Evolutionary conservation across 441 rosid species (phyloP).

Genomic region (Biscutella laevigata): DNA sequence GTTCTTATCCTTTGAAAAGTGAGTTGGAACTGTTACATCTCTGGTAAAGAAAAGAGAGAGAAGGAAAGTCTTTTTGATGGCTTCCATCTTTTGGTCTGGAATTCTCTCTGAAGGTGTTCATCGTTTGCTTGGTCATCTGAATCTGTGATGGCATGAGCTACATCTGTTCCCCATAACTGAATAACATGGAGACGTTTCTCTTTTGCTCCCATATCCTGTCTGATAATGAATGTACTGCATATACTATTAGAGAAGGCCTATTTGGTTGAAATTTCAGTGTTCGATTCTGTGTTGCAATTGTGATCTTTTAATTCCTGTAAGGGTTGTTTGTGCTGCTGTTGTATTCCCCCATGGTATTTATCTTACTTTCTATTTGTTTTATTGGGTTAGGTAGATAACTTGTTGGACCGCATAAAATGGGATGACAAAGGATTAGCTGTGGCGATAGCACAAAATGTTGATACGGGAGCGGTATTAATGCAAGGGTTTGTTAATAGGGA

Average conservation of each 20-base stretch:
- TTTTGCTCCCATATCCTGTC: neutral
- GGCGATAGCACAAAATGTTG: slow-evolving; percentile 88
- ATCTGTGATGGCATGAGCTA: slow-evolving; percentile 42
- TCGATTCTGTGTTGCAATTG: neutral
- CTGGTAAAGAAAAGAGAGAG: slow-evolving; percentile 28
- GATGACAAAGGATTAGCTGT: slow-evolving; percentile 86
- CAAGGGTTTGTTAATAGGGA: slow-evolving; percentile 68
- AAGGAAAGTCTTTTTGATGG: slow-evolving; percentile 28
- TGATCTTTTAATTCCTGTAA: neutral
- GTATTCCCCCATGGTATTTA: neutral
- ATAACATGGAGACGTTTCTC: neutral
- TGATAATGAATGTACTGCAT: neutral
- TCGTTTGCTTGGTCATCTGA: slow-evolving; percentile 42
- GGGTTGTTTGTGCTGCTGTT: neutral
- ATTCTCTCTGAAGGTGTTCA: slow-evolving; percentile 35
- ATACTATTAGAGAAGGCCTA: slow-evolving; percentile 31
- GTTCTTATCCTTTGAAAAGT: slow-evolving; percentile 12
- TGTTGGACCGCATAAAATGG: slow-evolving; percentile 77
- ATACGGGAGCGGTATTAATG: slow-evolving; percentile 78
- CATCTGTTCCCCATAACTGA: slow-evolving; percentile 51
- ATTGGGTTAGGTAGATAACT: slow-evolving; percentile 45
- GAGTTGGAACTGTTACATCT: slow-evolving; percentile 28
- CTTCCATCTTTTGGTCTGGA: slow-evolving; percentile 26
- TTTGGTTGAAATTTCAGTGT: slow-evolving; percentile 27
- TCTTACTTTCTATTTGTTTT: neutral